Evolutionary conservation across 1,139 yeast genomes (phyloP).

Genomic region (Kodamaea sp.): DNA sequence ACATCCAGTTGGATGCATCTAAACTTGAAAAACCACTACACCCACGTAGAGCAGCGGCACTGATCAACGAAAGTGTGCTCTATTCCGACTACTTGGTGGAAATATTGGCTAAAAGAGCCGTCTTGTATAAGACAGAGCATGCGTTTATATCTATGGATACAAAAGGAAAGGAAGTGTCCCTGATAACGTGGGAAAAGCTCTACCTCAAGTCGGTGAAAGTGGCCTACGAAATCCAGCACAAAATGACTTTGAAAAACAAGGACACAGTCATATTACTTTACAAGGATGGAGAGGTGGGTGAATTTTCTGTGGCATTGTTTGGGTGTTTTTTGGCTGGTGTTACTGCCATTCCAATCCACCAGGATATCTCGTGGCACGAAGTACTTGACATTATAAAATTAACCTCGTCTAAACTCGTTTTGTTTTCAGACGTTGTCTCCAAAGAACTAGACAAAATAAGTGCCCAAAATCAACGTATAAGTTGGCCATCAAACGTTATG

Average conservation of each 20-base stretch:
- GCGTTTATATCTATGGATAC: constrained; percentile 75
- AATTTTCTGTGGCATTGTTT: constrained; percentile 79
- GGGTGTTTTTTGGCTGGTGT: constrained; percentile 95
- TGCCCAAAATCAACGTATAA: constrained; percentile 35
- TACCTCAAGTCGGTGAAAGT: constrained; percentile 82
- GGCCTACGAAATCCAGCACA: constrained; percentile 82
- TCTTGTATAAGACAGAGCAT: constrained; percentile 60
- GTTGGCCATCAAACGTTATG: constrained; percentile 48
- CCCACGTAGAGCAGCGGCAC: constrained; percentile 50
- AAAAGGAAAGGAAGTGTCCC: constrained; percentile 75
- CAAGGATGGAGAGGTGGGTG: constrained; percentile 81
- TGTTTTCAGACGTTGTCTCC: constrained; percentile 78
- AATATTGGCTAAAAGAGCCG: constrained; percentile 72
- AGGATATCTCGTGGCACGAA: constrained; percentile 66
- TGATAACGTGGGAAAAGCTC: constrained; percentile 89
- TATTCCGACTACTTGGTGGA: constrained; percentile 63
- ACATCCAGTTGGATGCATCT: constrained; percentile 37
- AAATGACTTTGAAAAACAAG: constrained; percentile 66
- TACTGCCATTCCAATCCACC: constrained; percentile 90
- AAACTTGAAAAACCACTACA: constrained; percentile 55
- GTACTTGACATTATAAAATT: constrained; percentile 69
- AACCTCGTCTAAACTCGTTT: constrained; percentile 75
- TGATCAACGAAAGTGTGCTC: constrained; percentile 20
- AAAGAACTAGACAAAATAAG: constrained; percentile 65
- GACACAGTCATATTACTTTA: constrained; percentile 85